A percentile compares a stretch with the other conserved stretches of the same genome.
Conservation (phyloP, 2,329 filamentous ascomycete genomes). For the Apiospora pterosperma region DNA sequence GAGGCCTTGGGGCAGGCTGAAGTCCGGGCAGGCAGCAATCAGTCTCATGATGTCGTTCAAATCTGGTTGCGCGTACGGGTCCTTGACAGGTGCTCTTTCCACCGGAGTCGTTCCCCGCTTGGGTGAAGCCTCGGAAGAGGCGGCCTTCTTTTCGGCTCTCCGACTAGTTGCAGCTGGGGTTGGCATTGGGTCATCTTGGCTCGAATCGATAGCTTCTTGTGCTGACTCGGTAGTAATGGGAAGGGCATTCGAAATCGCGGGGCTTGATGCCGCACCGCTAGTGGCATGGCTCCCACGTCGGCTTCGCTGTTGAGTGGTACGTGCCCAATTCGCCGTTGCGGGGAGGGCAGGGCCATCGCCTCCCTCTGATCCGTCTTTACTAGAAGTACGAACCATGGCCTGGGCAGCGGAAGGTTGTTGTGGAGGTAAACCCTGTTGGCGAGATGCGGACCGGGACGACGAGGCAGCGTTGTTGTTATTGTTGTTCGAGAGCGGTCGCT, state of each 20-base stretch:
- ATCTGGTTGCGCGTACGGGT: conserved; percentile 13
- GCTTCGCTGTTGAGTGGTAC: conserved; percentile 62
- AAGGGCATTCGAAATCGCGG: conserved; percentile 62
- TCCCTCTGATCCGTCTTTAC: conserved; percentile 70
- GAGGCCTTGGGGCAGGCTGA: conserved; percentile 16
- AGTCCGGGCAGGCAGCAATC: conserved; percentile 25
- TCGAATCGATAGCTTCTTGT: conserved; percentile 38
- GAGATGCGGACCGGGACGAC: conserved; percentile 51
- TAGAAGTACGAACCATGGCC: conserved; percentile 72
- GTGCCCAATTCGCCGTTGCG: conserved; percentile 90
- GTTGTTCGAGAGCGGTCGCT: conserved; percentile 55
- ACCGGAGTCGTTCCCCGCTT: neutral
- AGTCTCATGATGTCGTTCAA: conserved; percentile 21
- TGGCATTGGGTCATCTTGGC: conserved; percentile 30
- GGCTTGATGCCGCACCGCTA: conserved; percentile 78
- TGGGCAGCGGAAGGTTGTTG: conserved; percentile 43
- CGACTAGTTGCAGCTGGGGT: conserved; percentile 21
- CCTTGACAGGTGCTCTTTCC: neutral
- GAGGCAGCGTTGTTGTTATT: conserved; percentile 38
- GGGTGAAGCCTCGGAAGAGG: conserved; percentile 8
- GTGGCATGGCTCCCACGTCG: conserved; percentile 76
- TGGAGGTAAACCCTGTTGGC: conserved; percentile 44
- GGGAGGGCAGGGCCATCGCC: conserved; percentile 89
- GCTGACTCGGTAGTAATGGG: conserved; percentile 50
- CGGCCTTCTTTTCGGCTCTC: conserved; percentile 25